phyloP scores from a whole-genome alignment of 2,329 filamentous ascomycete genomes.

The Cadophora malorum region DNA sequence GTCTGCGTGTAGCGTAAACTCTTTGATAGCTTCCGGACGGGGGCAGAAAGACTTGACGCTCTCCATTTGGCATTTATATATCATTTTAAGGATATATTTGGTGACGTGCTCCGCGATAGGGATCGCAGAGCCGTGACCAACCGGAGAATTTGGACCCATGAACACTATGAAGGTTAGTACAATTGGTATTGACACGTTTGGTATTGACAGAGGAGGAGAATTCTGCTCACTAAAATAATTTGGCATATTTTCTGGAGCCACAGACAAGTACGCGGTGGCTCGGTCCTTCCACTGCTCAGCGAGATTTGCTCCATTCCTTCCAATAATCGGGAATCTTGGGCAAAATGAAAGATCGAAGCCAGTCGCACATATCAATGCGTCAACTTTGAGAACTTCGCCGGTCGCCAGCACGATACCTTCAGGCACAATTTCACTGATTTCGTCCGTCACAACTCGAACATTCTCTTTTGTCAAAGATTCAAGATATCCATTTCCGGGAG shows the following conservation, averaged over 20 bases:
- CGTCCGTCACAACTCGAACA: background rate
- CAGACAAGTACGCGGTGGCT: background rate
- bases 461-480: conserved; percentile 46
- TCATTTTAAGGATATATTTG: conserved; percentile 57
- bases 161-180: conserved; percentile 35
- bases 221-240: background rate
- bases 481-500: conserved; percentile 51
- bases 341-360: background rate
- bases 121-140: conserved; percentile 51
- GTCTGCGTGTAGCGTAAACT: conserved; percentile 57
- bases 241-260: background rate
- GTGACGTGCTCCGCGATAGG: conserved; percentile 54
- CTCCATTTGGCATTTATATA: conserved; percentile 57
- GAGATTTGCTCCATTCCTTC: background rate
- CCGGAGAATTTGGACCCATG: conserved; percentile 51
- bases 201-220: no score
- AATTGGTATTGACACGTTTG: no score
- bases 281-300: background rate
- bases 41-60: conserved; percentile 54
- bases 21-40: conserved; percentile 53
- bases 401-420: background rate
- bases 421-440: background rate
- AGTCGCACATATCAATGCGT: background rate
- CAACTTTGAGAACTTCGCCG: background rate
- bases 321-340: background rate